Base-by-base conservation (phyloP, 345 rosid species). In the Cochlearia excelsa region DNA sequence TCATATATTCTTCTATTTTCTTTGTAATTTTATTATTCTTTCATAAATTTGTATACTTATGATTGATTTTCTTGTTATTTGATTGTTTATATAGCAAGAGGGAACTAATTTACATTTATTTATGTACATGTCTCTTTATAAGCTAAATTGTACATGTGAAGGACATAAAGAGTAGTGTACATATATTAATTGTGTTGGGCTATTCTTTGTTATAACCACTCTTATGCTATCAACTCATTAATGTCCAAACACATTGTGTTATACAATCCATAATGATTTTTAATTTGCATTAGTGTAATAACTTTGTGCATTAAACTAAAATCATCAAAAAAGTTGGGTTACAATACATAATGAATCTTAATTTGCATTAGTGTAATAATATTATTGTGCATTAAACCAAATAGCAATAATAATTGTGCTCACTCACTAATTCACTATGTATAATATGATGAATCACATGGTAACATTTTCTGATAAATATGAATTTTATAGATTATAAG, bases 91-190 rank as follows among this genome's bases (percentile, higher is more conserved):
- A 33, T 33, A 7, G 66, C 38, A 45, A 38, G 54, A 52, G 26
- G 35, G 37, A 38, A 9, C n/a, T 56, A 16, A 16, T 16, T 16
- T 16, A 16, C 23, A 16, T 16, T 16, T 16, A 16, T 16, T 16
- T 16, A 16, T 16, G 23, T 16, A 16, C 23, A 16, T 16, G 23
- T 16, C 23, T 16, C 23, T 16, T 16, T 16, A 16, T 16, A 16
- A 40, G 6, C n/a, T 61, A 43, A 34, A 50, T 49, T 7, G 61
- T 61, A 54, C 73, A 61, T 68, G 67, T 61, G 73, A 54, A 68
- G 57, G 67, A 68, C 67, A 55, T 51, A 54, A 54, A 54, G 68
- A 54, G 57, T 61, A 40, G 11, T 61, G 62, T 47, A n/a, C n/a
- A n/a, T n/a, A 61, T 69, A 59, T 16, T 16, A 47, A 61, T 47